Conservation (phyloP, 371 early-diverging fungal species). For the Saksenaea oblongispora region DNA sequence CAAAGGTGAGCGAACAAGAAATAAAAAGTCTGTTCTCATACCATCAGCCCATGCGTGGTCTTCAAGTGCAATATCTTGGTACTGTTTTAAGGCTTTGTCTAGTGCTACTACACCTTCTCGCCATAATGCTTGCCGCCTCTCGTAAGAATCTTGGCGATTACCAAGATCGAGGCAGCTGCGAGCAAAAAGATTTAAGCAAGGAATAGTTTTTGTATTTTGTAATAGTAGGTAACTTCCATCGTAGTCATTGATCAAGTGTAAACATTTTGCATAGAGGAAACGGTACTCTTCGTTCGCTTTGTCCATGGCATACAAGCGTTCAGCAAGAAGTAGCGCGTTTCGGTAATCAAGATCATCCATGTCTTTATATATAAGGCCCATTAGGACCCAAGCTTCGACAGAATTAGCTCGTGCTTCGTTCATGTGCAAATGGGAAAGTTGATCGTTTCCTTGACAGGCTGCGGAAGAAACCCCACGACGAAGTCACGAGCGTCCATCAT, state of each 20-base stretch:
- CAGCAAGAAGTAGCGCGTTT: conserved; percentile 48
- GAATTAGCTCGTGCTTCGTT: conserved; percentile 15
- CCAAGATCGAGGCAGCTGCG: conserved; percentile 49
- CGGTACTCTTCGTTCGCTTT: conserved; percentile 32
- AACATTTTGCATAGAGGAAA: conserved; percentile 44
- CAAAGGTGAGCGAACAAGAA: neutral
- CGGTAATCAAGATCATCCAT: conserved; percentile 45
- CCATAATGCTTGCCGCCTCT: conserved; percentile 40
- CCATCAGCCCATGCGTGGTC: conserved; percentile 47
- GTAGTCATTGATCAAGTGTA: conserved; percentile 35
- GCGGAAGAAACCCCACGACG: too few species aligned
- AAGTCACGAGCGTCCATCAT: too few species aligned
- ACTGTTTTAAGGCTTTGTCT: conserved; percentile 21
- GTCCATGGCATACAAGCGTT: conserved; percentile 51
- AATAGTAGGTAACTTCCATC: conserved; percentile 37
- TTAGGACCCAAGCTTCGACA: conserved; percentile 41
- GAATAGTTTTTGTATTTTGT: conserved; percentile 19
- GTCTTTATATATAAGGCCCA: conserved; percentile 42
- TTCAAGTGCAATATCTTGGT: conserved; percentile 7
- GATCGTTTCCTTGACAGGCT: neutral
- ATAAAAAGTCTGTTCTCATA: conserved; percentile 13
- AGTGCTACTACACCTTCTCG: conserved; percentile 48
- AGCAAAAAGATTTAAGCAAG: conserved; percentile 45
- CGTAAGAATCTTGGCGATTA: conserved; percentile 38
- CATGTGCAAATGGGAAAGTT: neutral